Base-by-base conservation (phyloP, 352 stramenopile species). In the Globisporangium mamillatum region DNA sequence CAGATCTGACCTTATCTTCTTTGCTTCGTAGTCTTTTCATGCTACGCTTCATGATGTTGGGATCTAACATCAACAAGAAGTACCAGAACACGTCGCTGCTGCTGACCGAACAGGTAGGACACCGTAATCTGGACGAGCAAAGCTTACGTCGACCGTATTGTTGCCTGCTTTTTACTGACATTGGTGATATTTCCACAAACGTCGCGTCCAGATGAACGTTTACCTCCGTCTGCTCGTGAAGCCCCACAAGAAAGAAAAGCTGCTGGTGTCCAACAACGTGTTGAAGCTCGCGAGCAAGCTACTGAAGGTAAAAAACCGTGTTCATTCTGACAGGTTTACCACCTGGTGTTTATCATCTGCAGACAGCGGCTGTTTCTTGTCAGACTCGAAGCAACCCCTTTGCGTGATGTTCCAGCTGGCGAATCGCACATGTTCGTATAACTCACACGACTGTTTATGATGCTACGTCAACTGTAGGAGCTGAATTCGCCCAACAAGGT, bases 21-120 rank as follows among this genome's bases (percentile, higher is more conserved):
- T 55, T 16, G 64, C 16, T 71, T 63, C 68, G 20, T 67, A 92
- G 88, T 66, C 85, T 95, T 27, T 97, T 96, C 70, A 88, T 97
- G 75, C 77, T 97, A 68, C 86, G 90, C 64, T 97, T 96, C 69
- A 94, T 96, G 83, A 96, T 94, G 80, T 80, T 97, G 50, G 90
- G 90, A 61, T 94, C 87, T 44, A 86, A 92, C 70, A 96, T 95
- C 70, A 97, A 97, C 75, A 89, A 90, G 67, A 96, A 94, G 75
- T 97, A 96, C 72, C 83, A 95, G 60, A 95, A 97, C 80, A 96
- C 89, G n/a, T 93, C 87, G 69, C 76, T 97, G 46, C 78, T 97
- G 63, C 71, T 97, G 64, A 97, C 90, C 12, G 90, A 97, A 76
- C 89, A 97, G 84, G 86, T 94, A 71, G 24, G 71, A 68, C 64